phyloP scores from a whole-genome alignment of 78 protist species.

The Dictyostelium brefeldianum region DNA sequence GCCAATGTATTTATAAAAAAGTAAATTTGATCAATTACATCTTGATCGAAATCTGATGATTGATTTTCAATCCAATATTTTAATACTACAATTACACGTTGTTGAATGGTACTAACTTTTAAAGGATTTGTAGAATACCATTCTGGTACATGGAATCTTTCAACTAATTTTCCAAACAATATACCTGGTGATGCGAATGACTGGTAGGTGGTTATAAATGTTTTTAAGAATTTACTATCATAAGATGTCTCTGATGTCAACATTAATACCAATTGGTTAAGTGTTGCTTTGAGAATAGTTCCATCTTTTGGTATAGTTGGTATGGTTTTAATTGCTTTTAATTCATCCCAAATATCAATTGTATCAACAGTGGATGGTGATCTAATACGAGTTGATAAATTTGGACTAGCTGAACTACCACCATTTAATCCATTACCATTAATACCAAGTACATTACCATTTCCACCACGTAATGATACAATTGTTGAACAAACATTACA shows the following conservation, averaged over 20 bases:
- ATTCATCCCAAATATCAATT: constrained; percentile 67
- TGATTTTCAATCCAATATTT: constrained; percentile 81
- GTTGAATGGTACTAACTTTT: constrained; percentile 52
- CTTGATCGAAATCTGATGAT: constrained; percentile 77
- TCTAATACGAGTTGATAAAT: neutral
- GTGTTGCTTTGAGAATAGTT: constrained; percentile 7
- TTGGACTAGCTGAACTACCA: neutral
- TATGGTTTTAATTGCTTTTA: constrained; percentile 16
- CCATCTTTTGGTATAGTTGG: constrained; percentile 61
- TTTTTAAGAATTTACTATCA: constrained; percentile 66
- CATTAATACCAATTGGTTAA: constrained; percentile 58
- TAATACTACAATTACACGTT: constrained; percentile 57
- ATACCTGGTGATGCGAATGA: constrained; percentile 70
- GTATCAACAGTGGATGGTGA: constrained; percentile 46
- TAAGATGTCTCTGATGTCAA: constrained; percentile 36
- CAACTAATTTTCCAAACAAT: constrained; percentile 46
- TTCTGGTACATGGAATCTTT: constrained; percentile 70
- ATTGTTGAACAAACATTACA: constrained; percentile 39
- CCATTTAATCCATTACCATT: neutral
- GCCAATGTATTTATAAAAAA: constrained; percentile 44
- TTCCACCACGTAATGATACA: neutral
- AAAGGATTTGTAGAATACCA: constrained; percentile 20
- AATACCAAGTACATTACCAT: no score
- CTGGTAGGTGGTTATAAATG: constrained; percentile 74
- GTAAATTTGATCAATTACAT: constrained; percentile 62